Evolutionary conservation across 2,329 filamentous ascomycete species (phyloP).

Genomic region (Monosporascus sp.): DNA sequence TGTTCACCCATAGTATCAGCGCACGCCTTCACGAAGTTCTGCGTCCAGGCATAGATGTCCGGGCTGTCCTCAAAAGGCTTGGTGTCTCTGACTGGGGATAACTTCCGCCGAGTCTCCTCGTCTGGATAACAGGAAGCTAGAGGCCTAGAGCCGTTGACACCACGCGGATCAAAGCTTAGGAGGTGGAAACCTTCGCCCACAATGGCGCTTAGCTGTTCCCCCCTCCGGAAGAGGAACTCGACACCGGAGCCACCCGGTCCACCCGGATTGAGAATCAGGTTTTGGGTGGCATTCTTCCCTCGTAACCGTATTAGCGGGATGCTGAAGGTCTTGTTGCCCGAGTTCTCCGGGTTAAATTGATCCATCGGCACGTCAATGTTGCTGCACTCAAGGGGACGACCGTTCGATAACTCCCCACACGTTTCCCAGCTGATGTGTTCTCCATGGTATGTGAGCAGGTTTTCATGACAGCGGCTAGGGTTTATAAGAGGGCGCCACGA

Average conservation of each 20-base stretch:
- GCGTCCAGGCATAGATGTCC: conserved; percentile 35
- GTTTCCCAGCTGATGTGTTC: conserved; percentile 33
- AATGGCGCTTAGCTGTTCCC: conserved; percentile 29
- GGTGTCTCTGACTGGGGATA: conserved; percentile 16
- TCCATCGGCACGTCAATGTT: conserved; percentile 41
- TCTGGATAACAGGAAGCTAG: conserved; percentile 35
- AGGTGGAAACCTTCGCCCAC: conserved; percentile 40
- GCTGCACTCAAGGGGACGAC: conserved; percentile 35
- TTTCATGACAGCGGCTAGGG: background rate
- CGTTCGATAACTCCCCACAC: conserved; percentile 31
- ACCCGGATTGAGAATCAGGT: conserved; percentile 41
- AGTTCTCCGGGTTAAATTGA: conserved; percentile 32
- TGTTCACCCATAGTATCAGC: conserved; percentile 39
- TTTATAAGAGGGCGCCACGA: background rate
- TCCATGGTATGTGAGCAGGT: conserved; percentile 20
- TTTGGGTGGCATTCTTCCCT: conserved; percentile 35
- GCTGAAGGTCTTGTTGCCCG: conserved; percentile 33
- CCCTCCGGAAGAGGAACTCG: conserved; percentile 28
- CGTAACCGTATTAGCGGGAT: conserved; percentile 41
- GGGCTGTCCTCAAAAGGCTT: conserved; percentile 28
- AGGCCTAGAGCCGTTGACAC: conserved; percentile 32
- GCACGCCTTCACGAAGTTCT: conserved; percentile 36
- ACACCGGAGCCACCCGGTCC: conserved; percentile 41
- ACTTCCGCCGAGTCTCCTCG: conserved; percentile 22
- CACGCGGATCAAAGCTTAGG: conserved; percentile 42